These are phyloP conservation scores for Poa pratensis DNA, from an alignment of 176 grass and related monocot genomes.

Conservation along the genomic window DNA sequence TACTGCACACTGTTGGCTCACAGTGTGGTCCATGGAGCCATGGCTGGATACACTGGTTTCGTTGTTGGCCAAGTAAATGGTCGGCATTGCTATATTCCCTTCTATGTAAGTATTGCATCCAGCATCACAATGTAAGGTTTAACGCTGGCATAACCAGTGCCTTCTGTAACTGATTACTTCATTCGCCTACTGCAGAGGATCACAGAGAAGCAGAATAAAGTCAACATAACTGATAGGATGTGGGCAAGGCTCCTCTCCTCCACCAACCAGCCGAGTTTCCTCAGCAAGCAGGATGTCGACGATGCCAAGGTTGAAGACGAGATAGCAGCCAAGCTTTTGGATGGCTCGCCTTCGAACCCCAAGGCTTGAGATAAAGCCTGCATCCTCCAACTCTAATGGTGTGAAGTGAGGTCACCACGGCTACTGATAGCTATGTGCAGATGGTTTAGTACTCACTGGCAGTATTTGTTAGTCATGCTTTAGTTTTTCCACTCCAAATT, in stretches of 20 bases:
- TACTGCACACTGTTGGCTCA: conserved; percentile 93
- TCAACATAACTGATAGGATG: conserved; percentile 90
- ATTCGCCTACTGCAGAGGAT: conserved; percentile 56
- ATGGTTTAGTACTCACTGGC: neutral
- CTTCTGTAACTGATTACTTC: neutral
- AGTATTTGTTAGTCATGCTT: neutral
- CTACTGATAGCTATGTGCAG: conserved; percentile 2
- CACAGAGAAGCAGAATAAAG: conserved; percentile 79
- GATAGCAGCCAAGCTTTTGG: conserved; percentile 30
- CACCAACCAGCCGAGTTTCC: conserved; percentile 96
- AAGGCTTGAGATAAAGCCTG: conserved; percentile 16
- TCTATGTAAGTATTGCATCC: conserved; percentile 60
- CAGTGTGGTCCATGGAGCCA: conserved; percentile 86
- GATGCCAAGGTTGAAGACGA: conserved; percentile 64
- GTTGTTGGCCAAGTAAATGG: conserved; percentile 85
- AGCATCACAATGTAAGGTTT: neutral
- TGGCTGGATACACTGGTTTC: conserved; percentile 98
- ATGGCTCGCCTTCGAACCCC: conserved; percentile 39
- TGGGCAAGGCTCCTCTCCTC: conserved; percentile 97
- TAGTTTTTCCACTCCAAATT: neutral
- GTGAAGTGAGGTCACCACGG: conserved; percentile 33
- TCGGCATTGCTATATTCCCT: conserved; percentile 90
- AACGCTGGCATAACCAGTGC: neutral
- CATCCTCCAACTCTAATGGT: neutral
- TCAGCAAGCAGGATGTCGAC: conserved; percentile 72